phyloP scores from a whole-genome alignment of 2,329 filamentous ascomycete genomes.

The Botrytis galanthina region DNA sequence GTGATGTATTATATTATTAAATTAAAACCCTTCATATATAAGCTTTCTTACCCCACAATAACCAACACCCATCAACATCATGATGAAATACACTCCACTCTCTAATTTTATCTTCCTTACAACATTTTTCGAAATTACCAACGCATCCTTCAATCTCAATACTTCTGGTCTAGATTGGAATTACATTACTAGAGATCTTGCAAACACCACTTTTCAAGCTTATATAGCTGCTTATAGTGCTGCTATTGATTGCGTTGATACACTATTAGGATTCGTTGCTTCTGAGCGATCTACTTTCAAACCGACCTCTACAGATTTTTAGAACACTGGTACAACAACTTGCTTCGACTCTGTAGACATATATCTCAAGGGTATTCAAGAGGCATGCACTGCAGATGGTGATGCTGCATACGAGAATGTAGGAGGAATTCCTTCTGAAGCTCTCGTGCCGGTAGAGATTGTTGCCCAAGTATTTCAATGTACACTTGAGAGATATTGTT shows the following conservation, averaged over 20 bases:
- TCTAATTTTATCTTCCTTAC: background rate
- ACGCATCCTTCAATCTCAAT: slow-evolving; percentile 34
- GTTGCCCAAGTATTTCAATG: slow-evolving; percentile 22
- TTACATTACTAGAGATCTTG: slow-evolving; percentile 37
- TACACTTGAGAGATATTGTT: slow-evolving; percentile 3
- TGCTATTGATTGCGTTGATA: slow-evolving; percentile 36
- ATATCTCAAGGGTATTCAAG: slow-evolving; percentile 34
- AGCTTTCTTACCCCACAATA: background rate
- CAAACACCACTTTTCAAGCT: slow-evolving; percentile 35
- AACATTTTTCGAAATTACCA: background rate
- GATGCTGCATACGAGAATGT: slow-evolving; percentile 32
- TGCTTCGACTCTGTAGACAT: slow-evolving; percentile 34
- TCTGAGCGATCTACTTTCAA: slow-evolving; percentile 36
- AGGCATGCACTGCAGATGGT: slow-evolving; percentile 32
- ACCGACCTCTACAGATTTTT: slow-evolving; percentile 31
- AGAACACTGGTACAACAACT: slow-evolving; percentile 33
- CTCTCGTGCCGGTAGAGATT: slow-evolving; percentile 26
- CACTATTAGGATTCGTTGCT: slow-evolving; percentile 36
- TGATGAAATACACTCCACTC: background rate
- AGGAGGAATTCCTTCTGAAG: slow-evolving; percentile 27
- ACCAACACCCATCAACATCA: background rate
- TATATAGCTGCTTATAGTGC: slow-evolving; percentile 38
- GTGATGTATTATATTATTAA: too few relatives aligned
- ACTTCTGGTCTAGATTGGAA: slow-evolving; percentile 35
- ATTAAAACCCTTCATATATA: background rate